phyloP scores from a whole-genome alignment of 2,329 filamentous ascomycete species.

The Mycocentrospora acerina region DNA sequence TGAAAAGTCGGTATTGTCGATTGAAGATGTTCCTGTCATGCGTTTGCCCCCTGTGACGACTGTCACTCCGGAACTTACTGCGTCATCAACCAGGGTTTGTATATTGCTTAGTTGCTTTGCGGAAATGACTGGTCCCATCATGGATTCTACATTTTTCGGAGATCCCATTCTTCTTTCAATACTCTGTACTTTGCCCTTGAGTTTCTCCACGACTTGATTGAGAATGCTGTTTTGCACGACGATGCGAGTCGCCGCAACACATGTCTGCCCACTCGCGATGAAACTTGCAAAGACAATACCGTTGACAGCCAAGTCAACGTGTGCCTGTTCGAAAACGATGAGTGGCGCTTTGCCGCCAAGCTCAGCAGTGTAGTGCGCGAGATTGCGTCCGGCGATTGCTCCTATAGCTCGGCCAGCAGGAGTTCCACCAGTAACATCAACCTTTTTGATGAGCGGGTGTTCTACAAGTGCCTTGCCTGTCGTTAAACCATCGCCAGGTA shows the following conservation, averaged over 20 bases:
- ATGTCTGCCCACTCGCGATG: conserved; percentile 59
- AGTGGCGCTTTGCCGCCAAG: conserved; percentile 43
- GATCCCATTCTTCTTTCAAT: conserved; percentile 58
- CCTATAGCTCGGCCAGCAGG: conserved; percentile 41
- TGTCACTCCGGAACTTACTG: conserved; percentile 39
- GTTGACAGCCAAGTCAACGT: conserved; percentile 41
- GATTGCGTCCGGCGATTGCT: conserved; percentile 37
- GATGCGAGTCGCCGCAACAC: conserved; percentile 57
- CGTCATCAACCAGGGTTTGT: conserved; percentile 38
- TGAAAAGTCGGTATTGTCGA: conserved; percentile 56
- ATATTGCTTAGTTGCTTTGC: conserved; percentile 49
- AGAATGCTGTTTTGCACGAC: conserved; percentile 53
- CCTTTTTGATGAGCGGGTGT: conserved; percentile 40
- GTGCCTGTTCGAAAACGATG: conserved; percentile 40
- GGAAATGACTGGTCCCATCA: conserved; percentile 67
- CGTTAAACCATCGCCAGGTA: conserved; percentile 34
- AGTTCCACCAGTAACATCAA: conserved; percentile 43
- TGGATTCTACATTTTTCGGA: conserved; percentile 57
- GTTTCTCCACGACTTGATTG: conserved; percentile 40
- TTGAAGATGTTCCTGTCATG: conserved; percentile 49
- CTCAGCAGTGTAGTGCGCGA: conserved; percentile 41
- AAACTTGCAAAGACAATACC: conserved; percentile 47
- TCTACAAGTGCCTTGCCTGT: conserved; percentile 41
- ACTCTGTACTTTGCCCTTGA: conserved; percentile 51
- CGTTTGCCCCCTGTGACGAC: conserved; percentile 53